Percentiles rank a stretch among this genome's conserved stretches.
Evolutionary conservation across 495 filamentous ascomycete genomes (phyloP).

Genomic region (Xylaria scruposa): DNA sequence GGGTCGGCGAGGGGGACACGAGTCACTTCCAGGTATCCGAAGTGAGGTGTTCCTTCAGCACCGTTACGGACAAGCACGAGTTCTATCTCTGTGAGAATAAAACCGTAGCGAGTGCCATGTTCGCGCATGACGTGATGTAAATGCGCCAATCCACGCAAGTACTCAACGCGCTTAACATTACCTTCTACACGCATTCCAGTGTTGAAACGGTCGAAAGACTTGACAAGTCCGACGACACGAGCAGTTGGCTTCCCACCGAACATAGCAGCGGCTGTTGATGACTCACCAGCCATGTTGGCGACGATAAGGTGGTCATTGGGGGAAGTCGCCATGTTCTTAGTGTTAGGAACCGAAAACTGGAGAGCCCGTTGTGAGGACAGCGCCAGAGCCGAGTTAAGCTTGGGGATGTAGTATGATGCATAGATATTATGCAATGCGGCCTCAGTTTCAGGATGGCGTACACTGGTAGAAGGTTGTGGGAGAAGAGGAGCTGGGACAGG

Average conservation of each 20-base stretch:
- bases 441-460: constrained; percentile 76
- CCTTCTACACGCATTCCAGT: constrained; percentile 87
- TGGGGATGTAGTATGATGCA: constrained; percentile 72
- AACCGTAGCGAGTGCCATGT: constrained; percentile 89
- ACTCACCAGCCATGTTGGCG: constrained; percentile 61
- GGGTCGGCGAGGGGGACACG: constrained; percentile 59
- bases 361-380: constrained; percentile 68
- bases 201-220: constrained; percentile 91
- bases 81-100: constrained; percentile 94
- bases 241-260: constrained; percentile 74
- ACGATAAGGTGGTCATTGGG: constrained; percentile 67
- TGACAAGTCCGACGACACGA: constrained; percentile 85
- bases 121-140: constrained; percentile 90
- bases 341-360: constrained; percentile 62
- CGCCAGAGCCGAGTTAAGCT: constrained; percentile 77
- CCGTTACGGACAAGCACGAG: constrained; percentile 86
- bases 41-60: constrained; percentile 75
- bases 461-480: constrained; percentile 60
- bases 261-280: constrained; percentile 59
- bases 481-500: constrained; percentile 69
- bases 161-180: constrained; percentile 80
- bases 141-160: constrained; percentile 81
- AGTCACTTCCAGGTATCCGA: constrained; percentile 82
- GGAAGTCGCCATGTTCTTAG: constrained; percentile 57
- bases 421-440: constrained; percentile 71